Percentiles rank a stretch among this genome's conserved stretches.
Evolutionary conservation across 1,139 yeast species (phyloP).

Genomic region (Diutina siamensis): DNA sequence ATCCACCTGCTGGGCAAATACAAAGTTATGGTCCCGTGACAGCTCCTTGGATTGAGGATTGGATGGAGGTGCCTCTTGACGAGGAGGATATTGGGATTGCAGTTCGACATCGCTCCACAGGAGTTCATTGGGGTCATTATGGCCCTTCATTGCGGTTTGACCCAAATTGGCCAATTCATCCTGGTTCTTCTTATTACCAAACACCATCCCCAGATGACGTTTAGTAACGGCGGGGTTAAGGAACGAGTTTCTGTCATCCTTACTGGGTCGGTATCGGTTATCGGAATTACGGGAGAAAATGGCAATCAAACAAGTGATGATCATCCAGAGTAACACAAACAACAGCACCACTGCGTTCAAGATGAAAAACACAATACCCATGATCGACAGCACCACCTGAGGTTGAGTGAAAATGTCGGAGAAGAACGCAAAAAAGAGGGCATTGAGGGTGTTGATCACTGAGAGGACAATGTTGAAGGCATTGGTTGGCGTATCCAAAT

Average conservation of each 20-base stretch:
- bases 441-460: slow-evolving; percentile 67
- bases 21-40: neutral
- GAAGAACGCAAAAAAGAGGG: slow-evolving; percentile 80
- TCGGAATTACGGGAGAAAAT: slow-evolving; percentile 86
- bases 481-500: slow-evolving; percentile 90
- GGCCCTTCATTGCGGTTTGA: slow-evolving; percentile 77
- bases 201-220: slow-evolving; percentile 1
- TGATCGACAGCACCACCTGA: slow-evolving; percentile 74
- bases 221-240: slow-evolving; percentile 43
- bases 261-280: slow-evolving; percentile 93
- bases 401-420: slow-evolving; percentile 80
- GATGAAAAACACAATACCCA: slow-evolving; percentile 87
- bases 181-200: slow-evolving; percentile 36
- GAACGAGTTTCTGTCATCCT: slow-evolving; percentile 91
- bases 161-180: slow-evolving; percentile 76
- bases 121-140: slow-evolving; percentile 22
- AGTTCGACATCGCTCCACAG: neutral
- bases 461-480: slow-evolving; percentile 81
- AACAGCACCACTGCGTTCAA: slow-evolving; percentile 5
- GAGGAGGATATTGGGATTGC: neutral
- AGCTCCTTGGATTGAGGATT: neutral
- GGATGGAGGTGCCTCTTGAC: too few species aligned
- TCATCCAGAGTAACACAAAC: neutral
- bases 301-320: slow-evolving; percentile 37
- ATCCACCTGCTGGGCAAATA: neutral